Evolutionary conservation across 306 rosid genomes (phyloP), one percentile per base, ranked within the genome.

Genomic region (Quercus bicolor): DNA sequence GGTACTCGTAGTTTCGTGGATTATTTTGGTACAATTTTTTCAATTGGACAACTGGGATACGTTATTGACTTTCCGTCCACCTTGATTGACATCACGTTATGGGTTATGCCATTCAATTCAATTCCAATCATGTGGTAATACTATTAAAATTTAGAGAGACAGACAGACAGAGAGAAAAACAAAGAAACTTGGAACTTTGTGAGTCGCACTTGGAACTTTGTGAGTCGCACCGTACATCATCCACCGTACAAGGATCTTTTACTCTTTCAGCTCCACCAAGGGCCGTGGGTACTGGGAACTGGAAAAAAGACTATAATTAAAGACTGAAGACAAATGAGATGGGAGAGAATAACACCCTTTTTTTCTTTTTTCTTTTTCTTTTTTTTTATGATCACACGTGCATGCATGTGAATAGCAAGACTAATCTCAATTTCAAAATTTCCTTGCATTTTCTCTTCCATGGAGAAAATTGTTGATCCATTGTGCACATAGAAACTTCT

Each of bases 211-310:
- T 26, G 29, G 29, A 26, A 72, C 77, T 52, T 68, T 68, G 72
- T 70, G 77, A 73, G 85, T 79, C 74, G 77, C 75, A 80, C 92
- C 96, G 96, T 92, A 92, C 93, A 56, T 78, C 74, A 80, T 78
- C 82, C 84, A 79, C 84, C 93, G 98, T 91, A 91, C 98, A 66
- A 76, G 57, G 33, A 37, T 72, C 88, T 85, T 87, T 87, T 78
- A 43, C 34, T 40, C 75, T 6, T 73, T 73, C 74, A 85, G 82
- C 86, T 78, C 65, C 56, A 79, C 15, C 72, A 48, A 48, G 53
- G 15, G 16, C 5, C 16, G 53, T 48, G 53, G 15, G 53, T 10
- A 11, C 5, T 48, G 53, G 53, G 53, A 48, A 48, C 1, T 12
- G 53, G 5, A 13, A 40, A 40, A 37, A 2, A 40, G 12, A 40